These are phyloP conservation scores for Monilinia polystroma DNA, from an alignment of 2,329 filamentous ascomycete species.

Conservation along the genomic window DNA sequence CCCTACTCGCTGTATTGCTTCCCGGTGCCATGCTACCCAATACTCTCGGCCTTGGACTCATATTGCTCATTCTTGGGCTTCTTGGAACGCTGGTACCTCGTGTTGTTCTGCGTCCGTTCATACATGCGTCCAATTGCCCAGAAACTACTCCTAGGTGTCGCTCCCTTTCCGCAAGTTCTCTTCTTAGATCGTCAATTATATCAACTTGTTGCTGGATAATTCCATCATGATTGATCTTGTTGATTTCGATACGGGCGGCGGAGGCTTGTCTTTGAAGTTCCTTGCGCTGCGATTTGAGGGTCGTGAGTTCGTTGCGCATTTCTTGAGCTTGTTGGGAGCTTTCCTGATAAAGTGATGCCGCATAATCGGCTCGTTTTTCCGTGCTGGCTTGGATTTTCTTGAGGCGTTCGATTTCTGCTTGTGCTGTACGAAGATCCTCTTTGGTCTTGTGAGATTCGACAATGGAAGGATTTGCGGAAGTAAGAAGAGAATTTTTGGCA, in stretches of 20 bases:
- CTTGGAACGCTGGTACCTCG: conserved; percentile 37
- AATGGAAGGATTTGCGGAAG: conserved; percentile 43
- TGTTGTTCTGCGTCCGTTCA: conserved; percentile 44
- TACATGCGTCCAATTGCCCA: conserved; percentile 41
- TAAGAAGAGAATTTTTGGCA: conserved; percentile 27
- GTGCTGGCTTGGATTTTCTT: conserved; percentile 29
- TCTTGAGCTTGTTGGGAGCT: conserved; percentile 33
- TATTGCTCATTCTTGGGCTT: conserved; percentile 38
- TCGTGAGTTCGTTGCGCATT: conserved; percentile 26
- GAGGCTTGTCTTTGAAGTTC: conserved; percentile 30
- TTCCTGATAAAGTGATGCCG: conserved; percentile 36
- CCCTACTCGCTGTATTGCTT: conserved; percentile 27
- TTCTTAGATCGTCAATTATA: conserved; percentile 41
- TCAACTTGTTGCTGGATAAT: conserved; percentile 28
- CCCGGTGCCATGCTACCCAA: conserved; percentile 23
- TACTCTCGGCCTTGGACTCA: conserved; percentile 27
- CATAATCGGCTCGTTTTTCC: conserved; percentile 37
- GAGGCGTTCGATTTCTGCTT: conserved; percentile 31
- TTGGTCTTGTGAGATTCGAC: conserved; percentile 45
- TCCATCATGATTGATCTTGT: conserved; percentile 33
- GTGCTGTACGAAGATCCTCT: conserved; percentile 38
- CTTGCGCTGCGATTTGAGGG: conserved; percentile 27
- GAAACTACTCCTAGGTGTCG: conserved; percentile 44
- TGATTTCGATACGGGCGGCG: conserved; percentile 35
- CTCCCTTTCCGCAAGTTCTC: conserved; percentile 39